Conservation (phyloP, 1,139 yeast species). For the Scheffersomyces segobiensis region DNA sequence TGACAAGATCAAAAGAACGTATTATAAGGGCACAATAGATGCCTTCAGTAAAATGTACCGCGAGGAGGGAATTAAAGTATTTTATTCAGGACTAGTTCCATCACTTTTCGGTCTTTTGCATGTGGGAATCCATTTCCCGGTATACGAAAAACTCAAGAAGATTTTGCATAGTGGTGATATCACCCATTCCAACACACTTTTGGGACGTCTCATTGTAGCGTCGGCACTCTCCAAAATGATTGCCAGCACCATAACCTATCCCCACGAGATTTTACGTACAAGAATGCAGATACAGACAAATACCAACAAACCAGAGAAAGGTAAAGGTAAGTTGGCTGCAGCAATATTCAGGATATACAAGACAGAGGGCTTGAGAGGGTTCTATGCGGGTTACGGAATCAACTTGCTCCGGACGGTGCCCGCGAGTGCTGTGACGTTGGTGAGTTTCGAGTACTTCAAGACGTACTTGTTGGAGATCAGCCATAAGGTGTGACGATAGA, state of each 20-base stretch:
- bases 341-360: conserved; percentile 49
- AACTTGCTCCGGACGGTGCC: conserved; percentile 92
- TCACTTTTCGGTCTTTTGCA: conserved; percentile 88
- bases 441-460: conserved; percentile 88
- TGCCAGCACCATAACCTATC: conserved; percentile 88
- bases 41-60: conserved; percentile 78
- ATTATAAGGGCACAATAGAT: conserved; percentile 78
- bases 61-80: conserved; percentile 79
- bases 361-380: conserved; percentile 79
- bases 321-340: conserved; percentile 20
- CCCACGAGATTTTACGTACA: conserved; percentile 93
- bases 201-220: conserved; percentile 59
- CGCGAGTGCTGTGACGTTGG: conserved; percentile 89
- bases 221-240: conserved; percentile 83
- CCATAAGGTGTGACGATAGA: conserved; percentile 18
- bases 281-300: conserved; percentile 67
- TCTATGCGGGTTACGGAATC: conserved; percentile 86
- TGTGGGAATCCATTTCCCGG: conserved; percentile 96
- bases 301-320: conserved; percentile 9
- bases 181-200: conserved; percentile 25
- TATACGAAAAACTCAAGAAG: conserved; percentile 79
- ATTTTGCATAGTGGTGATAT: conserved; percentile 34
- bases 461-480: conserved; percentile 50
- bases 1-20: conserved; percentile 18
- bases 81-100: conserved; percentile 88